These are phyloP conservation scores for Celoporthe dispersa DNA, from an alignment of 2,329 filamentous ascomycete genomes.

Conservation along the genomic window DNA sequence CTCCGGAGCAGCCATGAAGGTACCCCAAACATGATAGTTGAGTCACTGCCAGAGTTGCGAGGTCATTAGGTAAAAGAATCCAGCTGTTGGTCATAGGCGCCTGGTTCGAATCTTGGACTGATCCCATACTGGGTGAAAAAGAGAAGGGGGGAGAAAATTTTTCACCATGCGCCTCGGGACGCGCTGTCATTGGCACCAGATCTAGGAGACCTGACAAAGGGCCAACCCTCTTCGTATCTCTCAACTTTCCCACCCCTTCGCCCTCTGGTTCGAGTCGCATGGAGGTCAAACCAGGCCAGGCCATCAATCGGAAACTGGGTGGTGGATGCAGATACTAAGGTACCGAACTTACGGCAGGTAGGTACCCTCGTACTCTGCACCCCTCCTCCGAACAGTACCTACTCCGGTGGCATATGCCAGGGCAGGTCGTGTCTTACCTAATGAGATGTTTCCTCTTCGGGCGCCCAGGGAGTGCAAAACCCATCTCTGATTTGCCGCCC, in stretches of 20 bases:
- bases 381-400: not conserved
- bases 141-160: not conserved
- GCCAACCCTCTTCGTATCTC: not conserved
- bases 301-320: not conserved
- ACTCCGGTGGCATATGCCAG: not conserved
- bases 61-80: constrained; percentile 37
- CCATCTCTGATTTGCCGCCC: constrained; percentile 1
- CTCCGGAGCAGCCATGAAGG: constrained; percentile 9
- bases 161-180: not conserved
- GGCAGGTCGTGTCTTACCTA: not conserved
- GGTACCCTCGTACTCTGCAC: not conserved
- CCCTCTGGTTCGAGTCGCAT: not conserved
- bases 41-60: not conserved
- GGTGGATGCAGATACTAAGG: not conserved
- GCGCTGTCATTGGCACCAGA: not conserved
- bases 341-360: not conserved
- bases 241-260: not conserved
- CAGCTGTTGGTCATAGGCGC: constrained; percentile 13
- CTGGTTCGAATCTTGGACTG: not conserved
- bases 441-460: constrained; percentile 8
- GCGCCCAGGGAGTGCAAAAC: not conserved
- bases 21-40: not conserved
- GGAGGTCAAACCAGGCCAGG: not conserved
- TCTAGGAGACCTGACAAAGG: not conserved
- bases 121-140: not conserved